phyloP scores from a whole-genome alignment of 2,329 filamentous ascomycete species.

The Cryphonectria japonica region DNA sequence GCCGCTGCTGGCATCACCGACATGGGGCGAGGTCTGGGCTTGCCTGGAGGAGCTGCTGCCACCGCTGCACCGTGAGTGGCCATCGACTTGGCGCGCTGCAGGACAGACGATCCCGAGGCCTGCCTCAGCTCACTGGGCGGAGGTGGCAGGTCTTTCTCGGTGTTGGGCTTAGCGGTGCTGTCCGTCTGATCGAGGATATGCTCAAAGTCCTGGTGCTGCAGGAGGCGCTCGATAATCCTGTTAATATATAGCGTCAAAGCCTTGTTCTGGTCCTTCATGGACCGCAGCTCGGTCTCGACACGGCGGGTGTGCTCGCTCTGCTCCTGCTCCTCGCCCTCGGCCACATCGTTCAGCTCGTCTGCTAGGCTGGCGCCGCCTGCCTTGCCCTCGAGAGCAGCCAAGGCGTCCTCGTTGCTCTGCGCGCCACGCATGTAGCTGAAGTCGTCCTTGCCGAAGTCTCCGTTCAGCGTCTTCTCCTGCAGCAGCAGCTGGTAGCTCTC shows the following conservation, averaged over 20 bases:
- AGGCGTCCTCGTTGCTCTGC: conserved; percentile 64
- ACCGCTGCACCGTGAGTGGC: conserved; percentile 44
- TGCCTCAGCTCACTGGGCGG: conserved; percentile 56
- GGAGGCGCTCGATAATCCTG: conserved; percentile 94
- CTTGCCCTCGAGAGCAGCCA: conserved; percentile 66
- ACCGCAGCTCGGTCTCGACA: conserved; percentile 78
- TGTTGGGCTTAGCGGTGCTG: conserved; percentile 54
- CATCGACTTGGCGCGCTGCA: conserved; percentile 66
- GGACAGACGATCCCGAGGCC: conserved; percentile 51
- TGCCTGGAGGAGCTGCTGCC: conserved; percentile 33
- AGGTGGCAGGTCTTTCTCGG: conserved; percentile 83
- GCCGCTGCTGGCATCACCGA: conserved; percentile 57
- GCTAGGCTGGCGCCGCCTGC: conserved; percentile 65
- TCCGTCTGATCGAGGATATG: conserved; percentile 84
- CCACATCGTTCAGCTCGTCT: conserved; percentile 80
- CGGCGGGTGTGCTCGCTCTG: conserved; percentile 61
- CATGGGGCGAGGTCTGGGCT: conserved; percentile 58
- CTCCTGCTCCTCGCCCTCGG: conserved; percentile 55
- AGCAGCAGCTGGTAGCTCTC: conserved; percentile 96
- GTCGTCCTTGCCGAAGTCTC: conserved; percentile 83
- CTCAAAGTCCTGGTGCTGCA: conserved; percentile 95
- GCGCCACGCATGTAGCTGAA: conserved; percentile 69
- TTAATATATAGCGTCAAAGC: conserved; percentile 97
- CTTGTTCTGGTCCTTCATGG: conserved; percentile 92
- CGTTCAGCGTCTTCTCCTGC: conserved; percentile 92